Evolutionary conservation across 2,329 filamentous ascomycete species (phyloP), one percentile per base, ranked within the genome.

Genomic region (Trichoderma sp.): DNA sequence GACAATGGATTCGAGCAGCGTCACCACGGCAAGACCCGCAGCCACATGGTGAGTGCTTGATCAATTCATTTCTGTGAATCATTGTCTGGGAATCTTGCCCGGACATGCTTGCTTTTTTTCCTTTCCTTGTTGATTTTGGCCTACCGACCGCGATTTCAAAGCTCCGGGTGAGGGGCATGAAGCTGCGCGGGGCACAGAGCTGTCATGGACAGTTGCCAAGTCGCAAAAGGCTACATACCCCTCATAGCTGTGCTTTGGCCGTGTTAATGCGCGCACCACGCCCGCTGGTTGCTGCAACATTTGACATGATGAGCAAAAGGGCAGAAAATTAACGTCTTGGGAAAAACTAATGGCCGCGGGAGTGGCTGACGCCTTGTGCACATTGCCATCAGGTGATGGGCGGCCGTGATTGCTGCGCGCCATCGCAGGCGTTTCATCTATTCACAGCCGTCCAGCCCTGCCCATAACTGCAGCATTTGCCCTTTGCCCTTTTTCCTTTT

Each of bases 11-110:
- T 89, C 73, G 82, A 86, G 75, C 84, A 85, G 72, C 89, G 90
- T 79, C 92, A 93, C 79, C 91, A 94, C 81, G 91, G 91, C 83
- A 94, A 94, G 87, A 91, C 91, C 74, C 90, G 91, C 81, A 93
- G 91, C 71, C 91, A 94, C 82, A 92, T 94, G 89, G 91, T 91
- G 83, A 88, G 91, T 89, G 32, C 18, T 34, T 89, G 56, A 4
- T 34, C 43, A 49, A 59, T 26, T 49, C 34, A 13, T 69, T 54
- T 60, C 39, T 51, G 32, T 56, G 26, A 26, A 54, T 8, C 24
- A 7, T 30, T 10, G 13, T 6, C 26, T 30, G 51, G 26, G 14
- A 7, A 18, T 13, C 24, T 10, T 18, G 18, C 10, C 37, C 28
- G 21, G 13, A n/a, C 0, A 6, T 6, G 5, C 11, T 32, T 58